These are phyloP conservation scores for Arthroderma uncinatum DNA, from an alignment of 2,329 filamentous ascomycete genomes.

Conservation along the genomic window DNA sequence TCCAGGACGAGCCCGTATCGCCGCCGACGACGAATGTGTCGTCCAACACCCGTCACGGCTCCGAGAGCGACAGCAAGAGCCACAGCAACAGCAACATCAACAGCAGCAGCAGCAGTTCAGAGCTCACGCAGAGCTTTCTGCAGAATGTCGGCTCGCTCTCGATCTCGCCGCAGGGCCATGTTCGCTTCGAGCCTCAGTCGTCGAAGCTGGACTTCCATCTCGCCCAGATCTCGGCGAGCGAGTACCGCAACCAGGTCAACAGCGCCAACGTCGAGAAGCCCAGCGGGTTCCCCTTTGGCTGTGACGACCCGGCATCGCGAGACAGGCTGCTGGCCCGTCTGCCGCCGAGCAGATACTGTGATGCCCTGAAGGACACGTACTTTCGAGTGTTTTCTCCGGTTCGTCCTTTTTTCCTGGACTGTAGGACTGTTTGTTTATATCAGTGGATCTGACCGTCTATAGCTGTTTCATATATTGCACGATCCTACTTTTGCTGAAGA, in stretches of 20 bases:
- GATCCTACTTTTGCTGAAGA: constrained; percentile 32
- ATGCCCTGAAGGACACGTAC: constrained; percentile 28
- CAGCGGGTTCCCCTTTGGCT: constrained; percentile 25
- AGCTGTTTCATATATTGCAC: constrained; percentile 33
- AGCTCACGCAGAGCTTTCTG: constrained; percentile 11
- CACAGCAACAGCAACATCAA: background rate
- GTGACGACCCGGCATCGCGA: constrained; percentile 19
- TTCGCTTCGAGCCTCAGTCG: constrained; percentile 27
- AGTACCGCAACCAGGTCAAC: constrained; percentile 21
- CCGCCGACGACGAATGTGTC: constrained; percentile 22
- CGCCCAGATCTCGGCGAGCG: constrained; percentile 19
- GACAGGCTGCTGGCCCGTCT: constrained; percentile 25
- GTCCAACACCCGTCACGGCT: constrained; percentile 21
- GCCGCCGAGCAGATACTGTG: constrained; percentile 28
- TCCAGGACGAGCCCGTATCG: constrained; percentile 17
- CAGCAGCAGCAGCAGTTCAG: background rate
- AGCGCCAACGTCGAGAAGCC: constrained; percentile 24
- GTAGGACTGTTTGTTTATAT: background rate
- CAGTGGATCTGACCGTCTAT: background rate
- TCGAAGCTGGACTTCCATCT: constrained; percentile 25
- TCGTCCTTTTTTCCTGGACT: constrained; percentile 12
- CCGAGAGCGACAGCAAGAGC: constrained; percentile 16
- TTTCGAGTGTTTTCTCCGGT: constrained; percentile 32
- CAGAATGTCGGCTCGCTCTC: constrained; percentile 23
- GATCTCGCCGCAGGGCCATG: constrained; percentile 26